phyloP scores from a whole-genome alignment of 371 early-diverging fungal genomes.

The Mortierella sp. region DNA sequence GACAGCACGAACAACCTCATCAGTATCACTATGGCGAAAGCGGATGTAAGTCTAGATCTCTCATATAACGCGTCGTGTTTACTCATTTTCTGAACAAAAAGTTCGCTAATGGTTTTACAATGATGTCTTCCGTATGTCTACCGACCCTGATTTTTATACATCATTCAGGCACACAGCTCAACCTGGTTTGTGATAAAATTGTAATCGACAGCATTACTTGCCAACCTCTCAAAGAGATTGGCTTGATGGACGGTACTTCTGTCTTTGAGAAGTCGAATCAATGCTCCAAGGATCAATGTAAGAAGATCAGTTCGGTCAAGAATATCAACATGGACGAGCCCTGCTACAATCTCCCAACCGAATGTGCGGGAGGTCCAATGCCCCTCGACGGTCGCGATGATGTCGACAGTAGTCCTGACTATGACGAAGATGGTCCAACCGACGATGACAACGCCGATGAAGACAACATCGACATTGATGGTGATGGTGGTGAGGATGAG shows the following conservation, averaged over 20 bases:
- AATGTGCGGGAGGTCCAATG: neutral
- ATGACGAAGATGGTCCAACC: neutral
- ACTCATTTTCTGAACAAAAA: too few species aligned
- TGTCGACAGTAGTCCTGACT: neutral
- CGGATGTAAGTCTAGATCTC: neutral
- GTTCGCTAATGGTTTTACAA: too few species aligned
- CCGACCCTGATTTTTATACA: too few species aligned
- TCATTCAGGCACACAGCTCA: conserved; percentile 12
- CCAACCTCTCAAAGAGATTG: neutral
- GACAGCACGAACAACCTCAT: too few species aligned
- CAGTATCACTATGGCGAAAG: neutral
- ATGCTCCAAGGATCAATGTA: conserved; percentile 1
- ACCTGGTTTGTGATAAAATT: conserved; percentile 12
- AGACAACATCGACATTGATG: neutral
- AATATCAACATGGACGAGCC: conserved; percentile 1
- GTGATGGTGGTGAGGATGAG: neutral
- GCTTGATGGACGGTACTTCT: neutral
- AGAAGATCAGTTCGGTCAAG: neutral
- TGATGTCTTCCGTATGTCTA: neutral
- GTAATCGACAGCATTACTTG: conserved; percentile 20
- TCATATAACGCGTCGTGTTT: neutral
- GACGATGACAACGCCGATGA: neutral
- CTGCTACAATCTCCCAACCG: conserved; percentile 5
- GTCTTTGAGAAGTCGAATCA: conserved; percentile 1
- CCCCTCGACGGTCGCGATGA: neutral